Evolutionary conservation across 768 basidiomycete genomes (phyloP).

Genomic region (Harrya chromipes): DNA sequence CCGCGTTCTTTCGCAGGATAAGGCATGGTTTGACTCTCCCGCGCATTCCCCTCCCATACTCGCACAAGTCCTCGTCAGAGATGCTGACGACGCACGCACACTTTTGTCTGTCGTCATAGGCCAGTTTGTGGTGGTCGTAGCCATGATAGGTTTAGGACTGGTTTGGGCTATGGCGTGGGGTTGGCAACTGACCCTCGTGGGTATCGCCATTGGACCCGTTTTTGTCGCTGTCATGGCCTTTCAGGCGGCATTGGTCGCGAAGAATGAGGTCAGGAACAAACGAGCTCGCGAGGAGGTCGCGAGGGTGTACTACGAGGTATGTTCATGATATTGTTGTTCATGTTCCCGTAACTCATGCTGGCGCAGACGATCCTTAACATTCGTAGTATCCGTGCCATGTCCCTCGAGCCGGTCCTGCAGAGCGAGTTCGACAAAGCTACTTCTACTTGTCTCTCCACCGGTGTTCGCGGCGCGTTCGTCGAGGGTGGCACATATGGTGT

Average conservation of each 20-base stretch:
- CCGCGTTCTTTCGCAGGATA: constrained; percentile 74
- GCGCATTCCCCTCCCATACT: constrained; percentile 58
- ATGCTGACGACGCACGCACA: constrained; percentile 82
- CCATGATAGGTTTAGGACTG: constrained; percentile 83
- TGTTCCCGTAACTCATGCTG: background rate
- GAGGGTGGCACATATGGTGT: constrained; percentile 84
- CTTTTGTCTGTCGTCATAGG: constrained; percentile 71
- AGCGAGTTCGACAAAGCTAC: constrained; percentile 65
- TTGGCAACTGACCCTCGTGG: constrained; percentile 93
- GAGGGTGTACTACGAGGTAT: constrained; percentile 79
- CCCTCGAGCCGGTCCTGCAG: constrained; percentile 69
- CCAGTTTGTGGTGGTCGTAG: constrained; percentile 66
- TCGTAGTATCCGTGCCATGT: constrained; percentile 84
- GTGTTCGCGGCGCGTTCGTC: constrained; percentile 79
- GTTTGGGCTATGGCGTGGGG: constrained; percentile 85
- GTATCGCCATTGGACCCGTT: constrained; percentile 81
- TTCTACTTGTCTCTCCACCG: constrained; percentile 58
- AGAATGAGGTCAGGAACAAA: constrained; percentile 79
- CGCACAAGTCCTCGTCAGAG: constrained; percentile 78
- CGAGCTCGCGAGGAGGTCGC: constrained; percentile 82
- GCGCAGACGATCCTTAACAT: constrained; percentile 73
- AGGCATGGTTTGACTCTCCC: constrained; percentile 77
- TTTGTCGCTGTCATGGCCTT: constrained; percentile 73
- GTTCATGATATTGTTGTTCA: constrained; percentile 22
- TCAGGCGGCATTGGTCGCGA: constrained; percentile 69